Evolutionary conservation across 2,329 filamentous ascomycete genomes (phyloP).

Genomic region (Chrysoporthe cubensis): DNA sequence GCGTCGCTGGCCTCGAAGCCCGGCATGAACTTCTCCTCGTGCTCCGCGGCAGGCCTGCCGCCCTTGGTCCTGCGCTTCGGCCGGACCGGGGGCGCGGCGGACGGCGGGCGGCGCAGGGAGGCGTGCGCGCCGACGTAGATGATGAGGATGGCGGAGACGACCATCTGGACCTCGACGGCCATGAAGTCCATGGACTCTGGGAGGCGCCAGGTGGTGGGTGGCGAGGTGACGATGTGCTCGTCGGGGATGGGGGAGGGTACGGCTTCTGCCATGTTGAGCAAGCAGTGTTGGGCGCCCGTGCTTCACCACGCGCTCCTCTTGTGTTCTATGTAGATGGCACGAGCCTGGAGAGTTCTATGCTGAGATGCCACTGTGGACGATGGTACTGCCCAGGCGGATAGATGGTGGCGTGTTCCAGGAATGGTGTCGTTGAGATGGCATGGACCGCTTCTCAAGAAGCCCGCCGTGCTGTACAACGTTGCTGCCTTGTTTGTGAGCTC

Average conservation of each 20-base stretch:
- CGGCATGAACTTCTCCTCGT: slow-evolving; percentile 58
- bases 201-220: slow-evolving; percentile 20
- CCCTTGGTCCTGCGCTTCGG: slow-evolving; percentile 39
- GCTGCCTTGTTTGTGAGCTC: not conserved
- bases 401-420: not conserved
- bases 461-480: not conserved
- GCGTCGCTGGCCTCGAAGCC: slow-evolving; percentile 78
- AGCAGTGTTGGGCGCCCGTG: not conserved
- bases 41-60: slow-evolving; percentile 46
- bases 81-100: slow-evolving; percentile 65
- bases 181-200: slow-evolving; percentile 42
- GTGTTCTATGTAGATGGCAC: no score
- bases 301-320: no score
- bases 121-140: slow-evolving; percentile 86
- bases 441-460: not conserved
- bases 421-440: not conserved
- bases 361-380: not conserved
- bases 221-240: slow-evolving; percentile 13
- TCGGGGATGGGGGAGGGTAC: slow-evolving; percentile 12
- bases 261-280: slow-evolving; percentile 20
- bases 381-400: not conserved
- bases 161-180: slow-evolving; percentile 51
- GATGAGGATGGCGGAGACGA: slow-evolving; percentile 73
- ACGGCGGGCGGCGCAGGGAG: slow-evolving; percentile 81
- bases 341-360: not conserved